phyloP scores from a whole-genome alignment of 345 rosid genomes.

The Populus pruinosa region DNA sequence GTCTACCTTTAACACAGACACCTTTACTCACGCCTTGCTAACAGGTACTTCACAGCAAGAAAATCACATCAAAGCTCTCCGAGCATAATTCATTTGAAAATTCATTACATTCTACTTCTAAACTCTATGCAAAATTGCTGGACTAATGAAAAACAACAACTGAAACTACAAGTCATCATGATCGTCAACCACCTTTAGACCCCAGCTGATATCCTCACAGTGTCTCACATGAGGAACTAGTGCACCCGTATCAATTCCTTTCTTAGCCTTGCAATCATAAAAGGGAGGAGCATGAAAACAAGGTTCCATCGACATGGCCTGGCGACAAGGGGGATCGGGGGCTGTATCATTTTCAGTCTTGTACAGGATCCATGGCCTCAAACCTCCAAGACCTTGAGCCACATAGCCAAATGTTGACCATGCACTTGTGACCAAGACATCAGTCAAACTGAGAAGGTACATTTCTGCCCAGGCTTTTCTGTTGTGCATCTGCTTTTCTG shows the following conservation, averaged over 20 bases:
- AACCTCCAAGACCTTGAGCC: slow-evolving; percentile 33
- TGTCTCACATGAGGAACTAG: slow-evolving; percentile 31
- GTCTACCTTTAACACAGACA: background rate
- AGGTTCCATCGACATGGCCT: slow-evolving; percentile 32
- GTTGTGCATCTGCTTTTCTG: slow-evolving; percentile 21
- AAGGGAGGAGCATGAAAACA: slow-evolving; percentile 37
- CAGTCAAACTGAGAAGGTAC: slow-evolving; percentile 29
- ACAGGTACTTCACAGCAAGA: background rate
- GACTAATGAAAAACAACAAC: background rate
- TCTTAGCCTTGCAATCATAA: slow-evolving; percentile 30
- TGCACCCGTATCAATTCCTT: slow-evolving; percentile 23
- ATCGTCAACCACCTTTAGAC: slow-evolving; percentile 26
- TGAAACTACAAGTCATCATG: slow-evolving; percentile 10
- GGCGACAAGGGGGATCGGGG: slow-evolving; percentile 29
- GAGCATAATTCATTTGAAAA: background rate
- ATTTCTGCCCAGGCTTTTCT: slow-evolving; percentile 32
- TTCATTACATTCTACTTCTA: background rate
- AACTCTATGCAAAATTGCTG: background rate
- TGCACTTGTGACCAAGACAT: slow-evolving; percentile 27
- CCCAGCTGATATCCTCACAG: slow-evolving; percentile 37
- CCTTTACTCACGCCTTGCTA: too few relatives aligned
- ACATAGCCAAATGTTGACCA: slow-evolving; percentile 37
- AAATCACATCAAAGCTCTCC: background rate
- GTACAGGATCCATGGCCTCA: slow-evolving; percentile 29
- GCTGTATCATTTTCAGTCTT: slow-evolving; percentile 28